These are phyloP conservation scores for Ramalina intermedia DNA, from an alignment of 495 filamentous ascomycete species.

Conservation along the genomic window DNA sequence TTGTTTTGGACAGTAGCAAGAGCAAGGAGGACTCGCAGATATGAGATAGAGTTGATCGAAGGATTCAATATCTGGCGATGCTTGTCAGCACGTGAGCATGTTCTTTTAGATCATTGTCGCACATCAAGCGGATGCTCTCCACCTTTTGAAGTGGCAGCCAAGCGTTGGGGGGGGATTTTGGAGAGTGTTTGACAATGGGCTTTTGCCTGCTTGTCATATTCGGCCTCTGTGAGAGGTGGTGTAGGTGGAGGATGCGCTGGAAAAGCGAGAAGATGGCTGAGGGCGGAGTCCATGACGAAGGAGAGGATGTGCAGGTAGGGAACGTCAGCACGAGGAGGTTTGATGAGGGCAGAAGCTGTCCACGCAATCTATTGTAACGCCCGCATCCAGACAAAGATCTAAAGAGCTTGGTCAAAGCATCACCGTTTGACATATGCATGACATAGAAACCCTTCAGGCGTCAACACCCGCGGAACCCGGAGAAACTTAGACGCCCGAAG, in stretches of 20 bases:
- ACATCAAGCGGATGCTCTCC: slow-evolving; percentile 26
- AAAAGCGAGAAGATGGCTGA: slow-evolving; percentile 25
- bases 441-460: too few species aligned
- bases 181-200: slow-evolving; percentile 16
- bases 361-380: too few species aligned
- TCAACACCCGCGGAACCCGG: too few species aligned
- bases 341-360: too few species aligned
- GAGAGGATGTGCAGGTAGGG: too few species aligned
- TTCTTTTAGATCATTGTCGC: background rate
- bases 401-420: too few species aligned
- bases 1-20: slow-evolving; percentile 12
- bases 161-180: slow-evolving; percentile 17
- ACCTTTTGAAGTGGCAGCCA: slow-evolving; percentile 18
- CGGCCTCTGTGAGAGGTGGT: slow-evolving; percentile 19
- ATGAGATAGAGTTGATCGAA: slow-evolving; percentile 27
- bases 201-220: slow-evolving; percentile 25
- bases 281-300: slow-evolving; percentile 15
- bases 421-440: too few species aligned
- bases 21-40: slow-evolving; percentile 25
- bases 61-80: slow-evolving; percentile 27
- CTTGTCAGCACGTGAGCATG: background rate
- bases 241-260: slow-evolving; percentile 26
- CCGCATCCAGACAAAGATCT: too few species aligned
- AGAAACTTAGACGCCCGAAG: too few species aligned
- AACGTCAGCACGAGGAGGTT: too few species aligned